A percentile compares a stretch with the other conserved stretches of the same genome.
Evolutionary conservation across 2,329 filamentous ascomycete species (phyloP).

Genomic region (Bertia moriformis): DNA sequence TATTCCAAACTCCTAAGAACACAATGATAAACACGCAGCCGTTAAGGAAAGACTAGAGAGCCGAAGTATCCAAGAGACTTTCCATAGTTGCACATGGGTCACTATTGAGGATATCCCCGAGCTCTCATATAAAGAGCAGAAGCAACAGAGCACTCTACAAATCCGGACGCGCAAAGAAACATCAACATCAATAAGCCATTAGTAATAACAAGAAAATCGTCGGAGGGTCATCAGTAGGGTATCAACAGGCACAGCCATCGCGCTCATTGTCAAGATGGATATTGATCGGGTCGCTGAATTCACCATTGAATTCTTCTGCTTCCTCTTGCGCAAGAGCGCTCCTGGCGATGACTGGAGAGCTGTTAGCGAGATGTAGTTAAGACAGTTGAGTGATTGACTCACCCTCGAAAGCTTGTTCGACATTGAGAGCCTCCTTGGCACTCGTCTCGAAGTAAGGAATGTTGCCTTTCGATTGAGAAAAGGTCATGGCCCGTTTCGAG

Average conservation of each 20-base stretch:
- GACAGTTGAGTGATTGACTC: no score
- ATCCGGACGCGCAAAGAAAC: no score
- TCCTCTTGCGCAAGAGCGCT: slow-evolving; percentile 1
- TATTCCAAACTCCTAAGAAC: no score
- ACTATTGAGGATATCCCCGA: no score
- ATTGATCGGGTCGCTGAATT: slow-evolving; percentile 2
- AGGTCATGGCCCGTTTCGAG: slow-evolving; percentile 32
- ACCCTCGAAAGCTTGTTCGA: slow-evolving; percentile 71
- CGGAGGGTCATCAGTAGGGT: slow-evolving; percentile 1
- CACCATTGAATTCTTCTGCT: not conserved
- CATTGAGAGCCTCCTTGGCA: slow-evolving; percentile 96
- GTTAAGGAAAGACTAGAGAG: no score
- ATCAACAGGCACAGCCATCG: slow-evolving; percentile 1
- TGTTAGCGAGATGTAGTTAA: no score
- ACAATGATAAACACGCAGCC: no score
- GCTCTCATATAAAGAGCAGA: slow-evolving; percentile 18
- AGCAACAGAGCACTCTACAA: not conserved
- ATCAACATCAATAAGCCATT: slow-evolving; percentile 1
- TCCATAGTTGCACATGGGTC: no score
- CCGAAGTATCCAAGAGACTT: no score
- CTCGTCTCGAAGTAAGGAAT: slow-evolving; percentile 99
- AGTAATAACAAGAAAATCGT: not conserved
- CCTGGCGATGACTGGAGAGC: slow-evolving; percentile 1
- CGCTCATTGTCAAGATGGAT: not conserved
- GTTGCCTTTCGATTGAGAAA: slow-evolving; percentile 91